Evolutionary conservation across 2,329 filamentous ascomycete species (phyloP).

Genomic region (Exophiala sideris): DNA sequence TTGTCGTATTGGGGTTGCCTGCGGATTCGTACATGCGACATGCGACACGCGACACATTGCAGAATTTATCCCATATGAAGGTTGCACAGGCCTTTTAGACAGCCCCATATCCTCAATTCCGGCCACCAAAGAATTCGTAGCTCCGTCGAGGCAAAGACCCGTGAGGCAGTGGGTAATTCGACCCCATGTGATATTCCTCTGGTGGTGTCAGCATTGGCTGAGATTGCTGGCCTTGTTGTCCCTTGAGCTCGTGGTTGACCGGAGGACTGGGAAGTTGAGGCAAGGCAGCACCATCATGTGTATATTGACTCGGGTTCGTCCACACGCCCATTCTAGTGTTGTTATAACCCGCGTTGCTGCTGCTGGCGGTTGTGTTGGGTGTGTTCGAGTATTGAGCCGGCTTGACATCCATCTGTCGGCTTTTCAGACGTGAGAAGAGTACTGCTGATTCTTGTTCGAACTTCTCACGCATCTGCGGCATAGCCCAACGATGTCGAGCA

Average conservation of each 20-base stretch:
- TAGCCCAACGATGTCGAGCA: constrained; percentile 26
- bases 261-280: constrained; percentile 21
- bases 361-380: neutral
- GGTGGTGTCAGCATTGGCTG: constrained; percentile 20
- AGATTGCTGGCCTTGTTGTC: constrained; percentile 2
- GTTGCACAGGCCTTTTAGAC: neutral
- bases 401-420: constrained; percentile 14
- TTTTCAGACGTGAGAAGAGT: constrained; percentile 24
- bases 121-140: constrained; percentile 25
- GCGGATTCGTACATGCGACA: neutral
- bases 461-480: constrained; percentile 22
- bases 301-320: constrained; percentile 3
- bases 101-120: neutral
- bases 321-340: neutral
- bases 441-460: constrained; percentile 29
- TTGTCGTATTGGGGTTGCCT: neutral
- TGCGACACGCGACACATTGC: constrained; percentile 12
- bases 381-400: constrained; percentile 8
- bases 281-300: constrained; percentile 2
- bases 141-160: constrained; percentile 25
- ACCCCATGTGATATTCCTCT: constrained; percentile 13
- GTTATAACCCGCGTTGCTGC: constrained; percentile 6
- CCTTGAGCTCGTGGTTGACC: constrained; percentile 8
- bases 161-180: constrained; percentile 17
- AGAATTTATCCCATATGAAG: neutral